These are phyloP conservation scores for Betula pendula DNA, from an alignment of 306 rosid genomes.

Conservation along the genomic window DNA sequence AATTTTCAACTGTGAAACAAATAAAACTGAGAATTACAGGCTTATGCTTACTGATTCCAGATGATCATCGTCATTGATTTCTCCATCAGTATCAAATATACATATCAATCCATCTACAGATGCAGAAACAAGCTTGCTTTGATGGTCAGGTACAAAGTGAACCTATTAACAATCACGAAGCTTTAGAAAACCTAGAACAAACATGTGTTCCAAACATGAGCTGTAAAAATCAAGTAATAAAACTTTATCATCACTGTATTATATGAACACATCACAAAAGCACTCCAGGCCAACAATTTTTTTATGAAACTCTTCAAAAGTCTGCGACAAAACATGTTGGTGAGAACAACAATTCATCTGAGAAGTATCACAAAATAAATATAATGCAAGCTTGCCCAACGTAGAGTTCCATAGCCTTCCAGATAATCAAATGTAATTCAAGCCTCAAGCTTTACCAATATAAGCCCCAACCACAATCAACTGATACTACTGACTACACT, in stretches of 20 bases:
- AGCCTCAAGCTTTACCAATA: neutral
- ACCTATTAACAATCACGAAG: constrained; percentile 49
- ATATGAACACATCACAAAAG: neutral
- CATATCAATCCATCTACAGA: constrained; percentile 92
- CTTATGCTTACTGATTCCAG: constrained; percentile 70
- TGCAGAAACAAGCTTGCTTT: constrained; percentile 84
- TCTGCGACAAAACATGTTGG: neutral
- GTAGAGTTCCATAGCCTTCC: neutral
- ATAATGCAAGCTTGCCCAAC: neutral
- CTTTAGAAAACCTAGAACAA: neutral
- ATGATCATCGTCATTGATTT: constrained; percentile 80
- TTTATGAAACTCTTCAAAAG: neutral
- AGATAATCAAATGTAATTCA: neutral
- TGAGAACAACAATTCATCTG: neutral
- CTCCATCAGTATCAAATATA: constrained; percentile 76
- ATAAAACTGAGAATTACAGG: neutral
- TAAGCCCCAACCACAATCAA: neutral
- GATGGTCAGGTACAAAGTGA: constrained; percentile 74
- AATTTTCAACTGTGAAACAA: neutral
- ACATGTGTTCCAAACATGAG: neutral
- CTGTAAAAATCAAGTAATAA: neutral
- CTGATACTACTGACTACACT: neutral
- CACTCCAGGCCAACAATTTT: neutral
- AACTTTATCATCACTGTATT: neutral
- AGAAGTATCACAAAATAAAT: neutral